phyloP scores from a whole-genome alignment of 345 rosid genomes.

The Hypericum androsaemum region DNA sequence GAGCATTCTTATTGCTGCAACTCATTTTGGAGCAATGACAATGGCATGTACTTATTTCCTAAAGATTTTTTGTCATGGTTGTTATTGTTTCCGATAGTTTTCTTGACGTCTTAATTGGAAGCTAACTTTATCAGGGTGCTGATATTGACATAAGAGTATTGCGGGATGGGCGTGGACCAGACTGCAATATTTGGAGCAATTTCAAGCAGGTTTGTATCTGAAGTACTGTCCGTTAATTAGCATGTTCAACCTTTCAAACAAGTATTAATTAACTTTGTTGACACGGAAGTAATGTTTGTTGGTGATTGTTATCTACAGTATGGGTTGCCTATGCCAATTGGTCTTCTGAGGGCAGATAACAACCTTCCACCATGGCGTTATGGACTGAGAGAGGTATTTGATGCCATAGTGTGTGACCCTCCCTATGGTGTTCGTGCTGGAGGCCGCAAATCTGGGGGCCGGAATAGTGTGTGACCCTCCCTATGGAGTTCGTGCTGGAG shows the following conservation, averaged over 20 bases:
- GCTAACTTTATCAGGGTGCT: slow-evolving; percentile 55
- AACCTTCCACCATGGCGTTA: slow-evolving; percentile 96
- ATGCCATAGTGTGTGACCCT: slow-evolving; percentile 88
- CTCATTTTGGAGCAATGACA: background rate
- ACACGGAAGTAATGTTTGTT: too few species aligned
- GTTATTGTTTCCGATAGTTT: too few species aligned
- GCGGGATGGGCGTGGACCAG: slow-evolving; percentile 96
- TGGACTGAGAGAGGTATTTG: slow-evolving; percentile 84
- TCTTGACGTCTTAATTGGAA: too few species aligned
- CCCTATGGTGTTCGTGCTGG: slow-evolving; percentile 98
- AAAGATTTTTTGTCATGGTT: too few species aligned
- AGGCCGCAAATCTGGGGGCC: slow-evolving; percentile 93
- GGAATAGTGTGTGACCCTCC: slow-evolving; percentile 92
- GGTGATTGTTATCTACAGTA: slow-evolving; percentile 40
- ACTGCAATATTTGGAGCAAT: slow-evolving; percentile 95
- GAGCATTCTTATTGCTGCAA: background rate
- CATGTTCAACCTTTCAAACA: too few species aligned
- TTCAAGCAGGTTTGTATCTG: slow-evolving; percentile 79
- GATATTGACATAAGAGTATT: slow-evolving; percentile 93
- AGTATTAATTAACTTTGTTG: too few species aligned
- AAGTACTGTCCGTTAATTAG: background rate
- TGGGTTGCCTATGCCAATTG: slow-evolving; percentile 73
- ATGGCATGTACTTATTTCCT: background rate
- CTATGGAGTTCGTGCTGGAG: slow-evolving; percentile 95
- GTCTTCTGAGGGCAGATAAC: slow-evolving; percentile 81